Evolutionary conservation across 164 flowering plant genomes (phyloP), one percentile per base, ranked within the genome.

Genomic region (Hamamelis virginiana): DNA sequence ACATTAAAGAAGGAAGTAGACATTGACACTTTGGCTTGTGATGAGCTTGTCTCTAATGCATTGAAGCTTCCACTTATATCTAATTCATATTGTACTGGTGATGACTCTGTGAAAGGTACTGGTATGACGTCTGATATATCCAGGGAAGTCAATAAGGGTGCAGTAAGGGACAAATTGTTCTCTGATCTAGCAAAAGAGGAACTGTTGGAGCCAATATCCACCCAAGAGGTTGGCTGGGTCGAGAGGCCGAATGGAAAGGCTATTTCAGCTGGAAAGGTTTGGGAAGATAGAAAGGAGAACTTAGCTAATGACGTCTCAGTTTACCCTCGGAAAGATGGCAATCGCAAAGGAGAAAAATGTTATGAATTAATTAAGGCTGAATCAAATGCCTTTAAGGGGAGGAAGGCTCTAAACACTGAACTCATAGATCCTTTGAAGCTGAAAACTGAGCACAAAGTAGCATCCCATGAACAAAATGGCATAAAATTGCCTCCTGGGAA

Each of bases 41-140:
- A 83, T 51, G 79, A 77, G 65, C 81, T 85, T 51, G 81, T 86
- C 68, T 77, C 85, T 43, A 74, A 76, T 22, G 76, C 88, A 13
- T 57, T 82, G 67, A 83, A 81, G 74, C 83, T 88, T 69, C 92
- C 88, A 26, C 81, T 86, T 69, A 33, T 84, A 23, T 79, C 85
- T 5, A 76, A 73, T 79, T 52, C 78, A 65, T 53, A 67, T 62
- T 21, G 70, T 58, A 50, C 51, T 64, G 57, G 2, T 65, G 71
- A 27, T 65, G 76, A 72, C 25, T 19, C 45, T 11, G 59, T 23
- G 44, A 75, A 73, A 63, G 33, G 69, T 26, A 48, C 10, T 16
- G 55, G 13, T 59, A 28, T 69, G 47, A 38, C 27, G 61, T 69
- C 60, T 45, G 74, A 65, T 48, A 3, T 52, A 5, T 50, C 51